Base-by-base conservation (phyloP, 2,329 filamentous ascomycete species). In the Exophiala sp. region DNA sequence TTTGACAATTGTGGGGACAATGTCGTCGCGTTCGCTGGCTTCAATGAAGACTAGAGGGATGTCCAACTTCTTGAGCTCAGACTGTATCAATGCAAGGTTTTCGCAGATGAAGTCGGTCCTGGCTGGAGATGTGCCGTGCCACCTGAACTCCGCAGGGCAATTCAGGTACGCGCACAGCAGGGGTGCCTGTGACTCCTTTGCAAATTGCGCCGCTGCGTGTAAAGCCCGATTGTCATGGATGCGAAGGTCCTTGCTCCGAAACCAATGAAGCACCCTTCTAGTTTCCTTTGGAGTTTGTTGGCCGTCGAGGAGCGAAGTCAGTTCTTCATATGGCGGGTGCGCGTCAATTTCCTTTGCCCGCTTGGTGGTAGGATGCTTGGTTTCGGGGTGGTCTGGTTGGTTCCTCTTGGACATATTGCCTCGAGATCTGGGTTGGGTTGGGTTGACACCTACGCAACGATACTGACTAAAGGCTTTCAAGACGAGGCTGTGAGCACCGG, bases 91-190 rank as follows among this genome's bases (percentile, higher is more conserved):
- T 24, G 62, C 62, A 34, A 79, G 60, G 2, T 69, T 74, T 50
- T 78, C 70, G 2, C 73, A 66, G 46, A 79, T 74, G 55, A 79
- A 78, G 56, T 80, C 76, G 3, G 71, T 70, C 4, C 77, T 66
- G 3, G 76, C 75, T 9, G 76, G 71, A 39, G 71, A 74, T 0
- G 76, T 78, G 3, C 77, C 75, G 60, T 79, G 77, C 74, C 75
- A 79, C 39, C 73, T 71, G 49, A 78, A 70, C 52, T 79, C 77
- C 16, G 72, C 71, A 1, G 75, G 72, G 20, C 71, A 76, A 43
- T 74, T 69, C 38, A 79, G 50, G 52, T 78, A 79, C 32, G 75
- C 65, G 51, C 74, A 74, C 33, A 79, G 66, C 35, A 80, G 61
- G 24, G 67, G 70, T 38, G 68, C 71, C 6, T 71, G 70, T 2